Conservation (phyloP, 177 flowering plant species). For the Vitis hybrid region DNA sequence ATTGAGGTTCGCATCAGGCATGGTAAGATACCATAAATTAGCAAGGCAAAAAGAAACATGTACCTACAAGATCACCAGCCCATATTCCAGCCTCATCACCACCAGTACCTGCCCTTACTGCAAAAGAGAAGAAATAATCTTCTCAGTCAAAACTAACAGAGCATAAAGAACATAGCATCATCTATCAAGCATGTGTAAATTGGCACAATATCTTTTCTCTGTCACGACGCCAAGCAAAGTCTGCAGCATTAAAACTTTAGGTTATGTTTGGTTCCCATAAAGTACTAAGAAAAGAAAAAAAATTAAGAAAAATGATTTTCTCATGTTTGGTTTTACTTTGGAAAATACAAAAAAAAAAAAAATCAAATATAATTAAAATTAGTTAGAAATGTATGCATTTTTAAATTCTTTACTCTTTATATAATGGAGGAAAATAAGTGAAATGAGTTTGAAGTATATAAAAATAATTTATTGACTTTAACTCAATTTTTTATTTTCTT, state of each 20-base stretch:
- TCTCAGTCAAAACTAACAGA: conserved; percentile 4
- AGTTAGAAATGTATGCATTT: too few relatives aligned
- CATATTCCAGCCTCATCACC: conserved; percentile 99
- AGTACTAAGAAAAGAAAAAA: too few relatives aligned
- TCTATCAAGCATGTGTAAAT: not conserved
- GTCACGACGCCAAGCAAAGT: not conserved
- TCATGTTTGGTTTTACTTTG: too few relatives aligned
- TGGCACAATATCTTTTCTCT: not conserved
- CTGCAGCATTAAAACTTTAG: not conserved
- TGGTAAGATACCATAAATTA: conserved; percentile 2
- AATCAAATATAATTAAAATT: too few relatives aligned
- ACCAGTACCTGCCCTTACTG: conserved; percentile 99
- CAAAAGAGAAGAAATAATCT: conserved; percentile 11
- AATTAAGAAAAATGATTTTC: too few relatives aligned
- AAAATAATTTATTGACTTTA: too few relatives aligned
- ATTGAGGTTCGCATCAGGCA: not conserved
- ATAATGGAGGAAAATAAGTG: too few relatives aligned
- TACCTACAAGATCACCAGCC: conserved; percentile 99
- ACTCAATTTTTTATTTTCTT: too few relatives aligned
- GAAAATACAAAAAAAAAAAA: too few relatives aligned
- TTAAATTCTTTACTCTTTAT: too few relatives aligned
- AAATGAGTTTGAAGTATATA: too few relatives aligned
- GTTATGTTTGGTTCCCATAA: too few relatives aligned
- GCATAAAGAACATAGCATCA: not conserved
- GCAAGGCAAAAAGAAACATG: conserved; percentile 52